Conservation (phyloP, 192 early-diverging fungal species). For the Gryganskiella cystojenkinii region DNA sequence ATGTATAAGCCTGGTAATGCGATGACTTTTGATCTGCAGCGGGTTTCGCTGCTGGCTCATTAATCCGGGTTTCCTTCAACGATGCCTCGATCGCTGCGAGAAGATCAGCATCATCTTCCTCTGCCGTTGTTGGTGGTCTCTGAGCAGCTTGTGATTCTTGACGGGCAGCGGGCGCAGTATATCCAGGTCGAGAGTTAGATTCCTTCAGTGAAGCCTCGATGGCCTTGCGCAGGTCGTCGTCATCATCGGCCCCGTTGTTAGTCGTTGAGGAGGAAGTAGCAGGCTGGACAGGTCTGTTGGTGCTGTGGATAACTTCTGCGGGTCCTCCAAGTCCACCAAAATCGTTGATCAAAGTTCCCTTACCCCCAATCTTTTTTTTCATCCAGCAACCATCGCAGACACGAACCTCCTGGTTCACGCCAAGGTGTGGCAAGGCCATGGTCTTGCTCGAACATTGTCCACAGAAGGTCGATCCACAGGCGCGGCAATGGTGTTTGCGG, state of each 20-base stretch:
- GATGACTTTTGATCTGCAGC: constrained; percentile 4
- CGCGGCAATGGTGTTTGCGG: constrained; percentile 98
- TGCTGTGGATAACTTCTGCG: constrained; percentile 47
- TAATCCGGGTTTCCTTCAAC: constrained; percentile 67
- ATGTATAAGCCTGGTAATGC: constrained; percentile 34
- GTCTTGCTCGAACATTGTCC: constrained; percentile 92
- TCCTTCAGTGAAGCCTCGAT: constrained; percentile 94
- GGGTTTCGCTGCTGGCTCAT: constrained; percentile 4
- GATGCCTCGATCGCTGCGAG: constrained; percentile 85
- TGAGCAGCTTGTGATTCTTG: constrained; percentile 2
- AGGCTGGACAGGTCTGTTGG: constrained; percentile 41
- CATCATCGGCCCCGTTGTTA: constrained; percentile 61
- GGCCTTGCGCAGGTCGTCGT: constrained; percentile 92
- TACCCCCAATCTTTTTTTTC: constrained; percentile 61
- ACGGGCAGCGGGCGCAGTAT: constrained; percentile 37
- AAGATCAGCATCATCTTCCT: constrained; percentile 76
- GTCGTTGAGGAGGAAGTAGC: constrained; percentile 19
- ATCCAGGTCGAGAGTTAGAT: constrained; percentile 64
- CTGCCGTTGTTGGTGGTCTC: constrained; percentile 18
- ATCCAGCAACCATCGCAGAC: constrained; percentile 95
- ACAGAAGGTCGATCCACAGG: constrained; percentile 96
- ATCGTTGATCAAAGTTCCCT: constrained; percentile 18
- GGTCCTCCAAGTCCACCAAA: constrained; percentile 46
- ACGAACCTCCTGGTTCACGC: constrained; percentile 89
- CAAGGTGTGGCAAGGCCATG: constrained; percentile 85